Evolutionary conservation across 2,329 filamentous ascomycete genomes (phyloP).

Genomic region (Chlorencoelia australis): DNA sequence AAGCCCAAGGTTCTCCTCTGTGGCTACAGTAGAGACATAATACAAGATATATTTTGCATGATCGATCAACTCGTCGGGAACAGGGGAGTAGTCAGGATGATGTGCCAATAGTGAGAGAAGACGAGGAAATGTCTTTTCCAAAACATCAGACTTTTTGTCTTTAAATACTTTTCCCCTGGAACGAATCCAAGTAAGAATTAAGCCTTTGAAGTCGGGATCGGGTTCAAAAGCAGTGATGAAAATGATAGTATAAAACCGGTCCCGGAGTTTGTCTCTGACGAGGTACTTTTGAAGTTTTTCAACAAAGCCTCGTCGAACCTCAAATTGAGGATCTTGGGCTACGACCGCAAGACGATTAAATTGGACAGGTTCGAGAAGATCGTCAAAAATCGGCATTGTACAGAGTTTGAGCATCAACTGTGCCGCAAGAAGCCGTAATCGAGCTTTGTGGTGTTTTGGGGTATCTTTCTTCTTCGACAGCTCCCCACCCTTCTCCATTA

Average conservation of each 20-base stretch:
- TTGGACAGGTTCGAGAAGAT: constrained; percentile 57
- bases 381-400: constrained; percentile 64
- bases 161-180: constrained; percentile 62
- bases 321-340: constrained; percentile 63
- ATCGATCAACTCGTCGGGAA: constrained; percentile 61
- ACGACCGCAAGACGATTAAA: constrained; percentile 79
- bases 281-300: constrained; percentile 87
- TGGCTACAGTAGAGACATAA: constrained; percentile 74
- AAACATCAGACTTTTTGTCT: constrained; percentile 48
- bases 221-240: constrained; percentile 93
- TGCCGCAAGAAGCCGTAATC: constrained; percentile 73
- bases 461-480: constrained; percentile 67
- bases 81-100: constrained; percentile 74
- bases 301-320: constrained; percentile 71
- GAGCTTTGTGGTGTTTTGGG: constrained; percentile 65
- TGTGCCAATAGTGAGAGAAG: constrained; percentile 83
- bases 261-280: constrained; percentile 56
- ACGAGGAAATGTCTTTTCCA: constrained; percentile 75
- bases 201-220: constrained; percentile 56
- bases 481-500: constrained; percentile 70
- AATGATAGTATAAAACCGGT: constrained; percentile 78
- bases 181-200: constrained; percentile 79
- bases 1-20: constrained; percentile 75
- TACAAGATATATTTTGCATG: constrained; percentile 85
- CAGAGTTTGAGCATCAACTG: constrained; percentile 79